A percentile compares a stretch with the other conserved stretches of the same genome.
These are phyloP conservation scores for Westerdykella aurantiaca DNA, from an alignment of 2,329 filamentous ascomycete species.

Conservation along the genomic window DNA sequence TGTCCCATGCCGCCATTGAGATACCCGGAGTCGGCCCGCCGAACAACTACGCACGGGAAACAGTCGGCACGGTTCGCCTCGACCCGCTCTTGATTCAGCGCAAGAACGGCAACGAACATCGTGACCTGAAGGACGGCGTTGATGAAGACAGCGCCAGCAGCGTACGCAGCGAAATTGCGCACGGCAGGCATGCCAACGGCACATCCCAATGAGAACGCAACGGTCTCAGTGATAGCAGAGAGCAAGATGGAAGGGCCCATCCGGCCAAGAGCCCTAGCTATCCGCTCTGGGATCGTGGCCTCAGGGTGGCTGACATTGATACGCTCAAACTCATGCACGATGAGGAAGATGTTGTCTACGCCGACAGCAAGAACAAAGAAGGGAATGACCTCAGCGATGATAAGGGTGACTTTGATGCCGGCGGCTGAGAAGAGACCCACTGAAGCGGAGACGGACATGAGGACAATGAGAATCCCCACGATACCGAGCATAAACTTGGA, in stretches of 20 bases:
- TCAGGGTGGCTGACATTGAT: slow-evolving; percentile 91
- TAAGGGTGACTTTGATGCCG: slow-evolving; percentile 89
- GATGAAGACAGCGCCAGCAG: slow-evolving; percentile 91
- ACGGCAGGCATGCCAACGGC: slow-evolving; percentile 98
- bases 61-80: slow-evolving; percentile 87
- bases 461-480: slow-evolving; percentile 85
- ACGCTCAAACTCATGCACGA: slow-evolving; percentile 95
- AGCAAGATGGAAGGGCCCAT: slow-evolving; percentile 97
- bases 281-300: slow-evolving; percentile 75
- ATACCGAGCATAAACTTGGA: slow-evolving; percentile 97
- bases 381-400: slow-evolving; percentile 97
- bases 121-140: slow-evolving; percentile 96
- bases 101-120: slow-evolving; percentile 88
- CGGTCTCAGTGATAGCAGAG: slow-evolving; percentile 89
- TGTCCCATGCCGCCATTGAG: slow-evolving; percentile 59
- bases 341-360: slow-evolving; percentile 98
- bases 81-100: slow-evolving; percentile 84
- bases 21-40: slow-evolving; percentile 64
- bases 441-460: slow-evolving; percentile 95
- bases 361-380: slow-evolving; percentile 95
- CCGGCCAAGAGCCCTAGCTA: slow-evolving; percentile 81
- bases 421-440: slow-evolving; percentile 90
- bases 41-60: slow-evolving; percentile 80
- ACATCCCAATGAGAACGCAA: slow-evolving; percentile 85
- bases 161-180: slow-evolving; percentile 93